A percentile compares a stretch with the other conserved stretches of the same genome.
These are phyloP conservation scores for Pinus albicaulis DNA, from an alignment of 75 land plant species.

Conservation along the genomic window DNA sequence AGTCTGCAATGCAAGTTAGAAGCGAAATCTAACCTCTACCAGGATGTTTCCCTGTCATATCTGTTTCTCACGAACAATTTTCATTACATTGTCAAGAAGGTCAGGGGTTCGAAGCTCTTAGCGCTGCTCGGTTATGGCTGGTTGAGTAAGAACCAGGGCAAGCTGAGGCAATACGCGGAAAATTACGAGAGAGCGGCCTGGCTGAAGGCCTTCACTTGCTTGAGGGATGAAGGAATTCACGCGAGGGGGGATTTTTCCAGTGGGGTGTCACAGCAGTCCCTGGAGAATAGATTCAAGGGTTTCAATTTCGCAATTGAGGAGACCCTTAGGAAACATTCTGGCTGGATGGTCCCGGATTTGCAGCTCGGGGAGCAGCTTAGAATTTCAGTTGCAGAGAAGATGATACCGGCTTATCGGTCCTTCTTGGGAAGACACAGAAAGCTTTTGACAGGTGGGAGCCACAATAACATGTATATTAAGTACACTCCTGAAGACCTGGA, in stretches of 20 bases:
- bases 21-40: conserved; percentile 48
- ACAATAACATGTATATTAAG: conserved; percentile 61
- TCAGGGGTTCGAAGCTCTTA: conserved; percentile 33
- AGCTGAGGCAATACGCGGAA: conserved; percentile 13
- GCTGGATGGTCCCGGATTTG: conserved; percentile 33
- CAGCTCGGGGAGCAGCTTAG: conserved; percentile 34
- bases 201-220: conserved; percentile 12
- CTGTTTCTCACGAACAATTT: conserved; percentile 70
- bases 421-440: conserved; percentile 15
- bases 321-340: conserved; percentile 23
- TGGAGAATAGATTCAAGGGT: conserved; percentile 25
- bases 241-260: conserved; percentile 17
- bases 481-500: conserved; percentile 79
- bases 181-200: conserved; percentile 22
- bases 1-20: conserved; percentile 62
- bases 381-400: conserved; percentile 22
- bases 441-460: conserved; percentile 59
- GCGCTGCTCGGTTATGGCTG: conserved; percentile 20
- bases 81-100: conserved; percentile 44
- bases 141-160: conserved; percentile 1
- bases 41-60: conserved; percentile 36
- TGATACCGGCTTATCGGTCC: conserved; percentile 21
- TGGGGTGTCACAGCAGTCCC: conserved; percentile 20
- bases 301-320: conserved; percentile 38
- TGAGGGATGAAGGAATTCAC: conserved; percentile 13